These are phyloP conservation scores for Didymella sp. DNA, from an alignment of 2,329 filamentous ascomycete species.

Conservation along the genomic window DNA sequence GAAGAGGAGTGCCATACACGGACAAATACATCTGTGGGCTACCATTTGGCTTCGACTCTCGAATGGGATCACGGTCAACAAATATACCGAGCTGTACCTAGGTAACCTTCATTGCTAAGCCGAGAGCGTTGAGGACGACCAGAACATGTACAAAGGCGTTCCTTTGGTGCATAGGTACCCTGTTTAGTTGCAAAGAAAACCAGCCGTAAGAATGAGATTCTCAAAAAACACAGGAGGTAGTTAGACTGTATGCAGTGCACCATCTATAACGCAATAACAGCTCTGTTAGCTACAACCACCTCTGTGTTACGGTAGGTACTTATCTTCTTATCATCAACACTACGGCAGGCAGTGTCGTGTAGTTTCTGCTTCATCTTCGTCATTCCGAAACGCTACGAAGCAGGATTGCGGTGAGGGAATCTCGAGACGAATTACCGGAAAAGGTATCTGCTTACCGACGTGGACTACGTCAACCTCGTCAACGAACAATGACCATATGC, in stretches of 20 bases:
- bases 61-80: neutral
- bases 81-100: neutral
- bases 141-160: no score
- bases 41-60: slow-evolving; percentile 3
- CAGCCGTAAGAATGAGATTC: no score
- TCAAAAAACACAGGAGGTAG: no score
- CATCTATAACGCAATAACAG: no score
- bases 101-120: no score
- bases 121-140: neutral
- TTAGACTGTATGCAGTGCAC: no score
- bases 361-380: neutral
- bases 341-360: neutral
- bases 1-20: neutral
- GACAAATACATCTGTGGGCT: neutral
- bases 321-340: no score
- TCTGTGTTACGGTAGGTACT: no score
- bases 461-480: neutral
- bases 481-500: neutral
- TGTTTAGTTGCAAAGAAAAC: no score
- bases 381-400: neutral
- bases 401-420: neutral
- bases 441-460: neutral
- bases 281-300: no score
- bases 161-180: no score
- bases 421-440: neutral